Evolutionary conservation across 2,329 filamentous ascomycete genomes (phyloP).

Genomic region (Mycosphaerella sp.): DNA sequence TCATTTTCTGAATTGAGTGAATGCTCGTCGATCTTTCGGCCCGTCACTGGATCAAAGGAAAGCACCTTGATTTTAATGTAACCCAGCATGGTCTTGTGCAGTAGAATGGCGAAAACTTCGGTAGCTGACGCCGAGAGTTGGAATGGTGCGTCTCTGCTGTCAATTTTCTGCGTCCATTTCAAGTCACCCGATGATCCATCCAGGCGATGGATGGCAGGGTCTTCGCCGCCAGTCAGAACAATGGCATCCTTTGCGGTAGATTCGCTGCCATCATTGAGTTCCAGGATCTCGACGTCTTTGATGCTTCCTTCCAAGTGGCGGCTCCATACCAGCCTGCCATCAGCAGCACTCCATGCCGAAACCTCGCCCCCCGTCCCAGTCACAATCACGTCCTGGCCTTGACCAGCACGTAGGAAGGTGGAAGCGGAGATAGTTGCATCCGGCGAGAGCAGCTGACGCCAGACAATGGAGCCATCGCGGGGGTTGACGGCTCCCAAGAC

Average conservation of each 20-base stretch:
- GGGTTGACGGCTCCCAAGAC: constrained; percentile 86
- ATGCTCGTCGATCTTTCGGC: constrained; percentile 65
- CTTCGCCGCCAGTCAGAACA: constrained; percentile 55
- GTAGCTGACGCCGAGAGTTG: constrained; percentile 65
- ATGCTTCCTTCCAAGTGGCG: constrained; percentile 52
- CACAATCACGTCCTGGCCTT: constrained; percentile 70
- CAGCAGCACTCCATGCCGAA: constrained; percentile 74
- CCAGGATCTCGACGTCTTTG: constrained; percentile 70
- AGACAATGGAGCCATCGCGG: constrained; percentile 73
- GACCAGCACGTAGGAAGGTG: constrained; percentile 60
- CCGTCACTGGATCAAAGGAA: constrained; percentile 64
- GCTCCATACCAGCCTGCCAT: constrained; percentile 73
- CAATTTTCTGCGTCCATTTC: constrained; percentile 67
- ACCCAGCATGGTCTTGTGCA: constrained; percentile 59
- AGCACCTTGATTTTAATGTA: constrained; percentile 72
- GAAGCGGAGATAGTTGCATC: constrained; percentile 24
- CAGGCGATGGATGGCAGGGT: constrained; percentile 60
- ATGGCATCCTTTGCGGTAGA: constrained; percentile 59
- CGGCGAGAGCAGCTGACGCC: constrained; percentile 69
- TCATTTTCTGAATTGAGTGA: constrained; percentile 68
- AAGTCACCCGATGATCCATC: constrained; percentile 65
- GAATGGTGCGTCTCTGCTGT: constrained; percentile 62
- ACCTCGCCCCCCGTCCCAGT: constrained; percentile 65
- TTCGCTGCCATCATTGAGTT: constrained; percentile 51
- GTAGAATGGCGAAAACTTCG: constrained; percentile 67